Evolutionary conservation across 306 rosid species (phyloP).

Genomic region (Rosa rugosa): DNA sequence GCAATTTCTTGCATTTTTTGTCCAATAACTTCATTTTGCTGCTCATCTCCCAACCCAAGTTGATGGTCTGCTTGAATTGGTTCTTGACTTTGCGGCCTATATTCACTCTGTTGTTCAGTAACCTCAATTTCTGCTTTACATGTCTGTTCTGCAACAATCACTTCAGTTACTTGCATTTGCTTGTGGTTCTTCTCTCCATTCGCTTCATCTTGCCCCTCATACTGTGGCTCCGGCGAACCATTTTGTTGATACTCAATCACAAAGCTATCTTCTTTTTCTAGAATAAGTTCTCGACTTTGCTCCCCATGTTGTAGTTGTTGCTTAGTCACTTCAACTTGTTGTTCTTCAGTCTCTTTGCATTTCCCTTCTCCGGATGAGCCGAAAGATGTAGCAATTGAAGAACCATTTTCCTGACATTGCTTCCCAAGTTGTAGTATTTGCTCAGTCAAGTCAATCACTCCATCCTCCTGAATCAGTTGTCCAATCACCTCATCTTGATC

Average conservation of each 20-base stretch:
- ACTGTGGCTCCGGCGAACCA: background rate
- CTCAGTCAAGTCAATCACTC: background rate
- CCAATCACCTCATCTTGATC: background rate
- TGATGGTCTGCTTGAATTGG: background rate
- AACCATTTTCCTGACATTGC: background rate
- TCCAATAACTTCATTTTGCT: background rate
- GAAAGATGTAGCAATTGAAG: background rate
- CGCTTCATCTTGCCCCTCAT: background rate
- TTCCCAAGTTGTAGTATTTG: background rate
- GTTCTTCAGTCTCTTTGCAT: too few relatives aligned
- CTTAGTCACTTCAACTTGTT: background rate
- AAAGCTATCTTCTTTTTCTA: background rate
- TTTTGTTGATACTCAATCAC: background rate
- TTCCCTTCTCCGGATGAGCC: background rate
- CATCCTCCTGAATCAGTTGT: background rate
- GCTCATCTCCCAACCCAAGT: background rate
- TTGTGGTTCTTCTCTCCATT: background rate
- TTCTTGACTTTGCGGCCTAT: background rate
- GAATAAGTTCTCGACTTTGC: background rate
- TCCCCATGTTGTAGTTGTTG: background rate
- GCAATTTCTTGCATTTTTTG: background rate
- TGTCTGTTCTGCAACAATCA: background rate
- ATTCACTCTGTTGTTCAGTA: background rate
- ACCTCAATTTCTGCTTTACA: background rate
- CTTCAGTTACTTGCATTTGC: constrained; percentile 1